Percentiles rank a stretch among this genome's conserved stretches.
phyloP scores from a whole-genome alignment of 805 yeast species.

The Candida takata region DNA sequence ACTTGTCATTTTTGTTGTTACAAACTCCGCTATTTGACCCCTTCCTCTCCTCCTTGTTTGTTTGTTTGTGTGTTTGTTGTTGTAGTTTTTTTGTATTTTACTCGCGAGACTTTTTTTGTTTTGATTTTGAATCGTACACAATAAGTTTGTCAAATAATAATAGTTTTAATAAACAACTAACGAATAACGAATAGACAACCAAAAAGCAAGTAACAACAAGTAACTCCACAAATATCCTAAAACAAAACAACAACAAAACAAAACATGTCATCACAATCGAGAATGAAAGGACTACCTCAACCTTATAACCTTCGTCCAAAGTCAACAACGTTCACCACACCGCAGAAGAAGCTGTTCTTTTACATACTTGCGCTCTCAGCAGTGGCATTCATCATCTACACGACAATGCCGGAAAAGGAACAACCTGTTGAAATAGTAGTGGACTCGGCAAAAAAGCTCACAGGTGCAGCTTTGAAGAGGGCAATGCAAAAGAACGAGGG shows the following conservation, averaged over 20 bases:
- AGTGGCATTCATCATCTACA: conserved; percentile 28
- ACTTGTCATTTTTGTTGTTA: too few relatives aligned
- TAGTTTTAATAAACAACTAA: too few relatives aligned
- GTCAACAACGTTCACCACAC: conserved; percentile 34
- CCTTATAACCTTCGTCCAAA: conserved; percentile 31
- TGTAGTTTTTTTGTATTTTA: too few relatives aligned
- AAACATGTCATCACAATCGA: conserved; percentile 22
- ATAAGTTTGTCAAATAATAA: too few relatives aligned
- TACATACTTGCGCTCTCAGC: conserved; percentile 30
- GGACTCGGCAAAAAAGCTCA: conserved; percentile 14
- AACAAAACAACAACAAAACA: not conserved
- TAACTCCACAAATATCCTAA: not conserved
- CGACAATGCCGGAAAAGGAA: conserved; percentile 21
- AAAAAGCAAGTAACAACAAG: too few relatives aligned
- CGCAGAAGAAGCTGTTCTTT: conserved; percentile 37
- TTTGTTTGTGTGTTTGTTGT: too few relatives aligned
- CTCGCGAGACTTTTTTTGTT: too few relatives aligned
- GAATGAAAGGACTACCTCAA: conserved; percentile 35
- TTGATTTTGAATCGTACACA: too few relatives aligned
- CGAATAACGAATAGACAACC: too few relatives aligned
- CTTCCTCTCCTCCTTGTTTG: too few relatives aligned
- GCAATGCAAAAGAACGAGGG: too few relatives aligned
- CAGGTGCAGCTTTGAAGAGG: not conserved
- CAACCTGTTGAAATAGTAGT: conserved; percentile 19
- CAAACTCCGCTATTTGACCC: too few relatives aligned